Evolutionary conservation across 352 stramenopile species (phyloP), one percentile per base, ranked within the genome.

Genomic region (Phytophthora podocarpi): DNA sequence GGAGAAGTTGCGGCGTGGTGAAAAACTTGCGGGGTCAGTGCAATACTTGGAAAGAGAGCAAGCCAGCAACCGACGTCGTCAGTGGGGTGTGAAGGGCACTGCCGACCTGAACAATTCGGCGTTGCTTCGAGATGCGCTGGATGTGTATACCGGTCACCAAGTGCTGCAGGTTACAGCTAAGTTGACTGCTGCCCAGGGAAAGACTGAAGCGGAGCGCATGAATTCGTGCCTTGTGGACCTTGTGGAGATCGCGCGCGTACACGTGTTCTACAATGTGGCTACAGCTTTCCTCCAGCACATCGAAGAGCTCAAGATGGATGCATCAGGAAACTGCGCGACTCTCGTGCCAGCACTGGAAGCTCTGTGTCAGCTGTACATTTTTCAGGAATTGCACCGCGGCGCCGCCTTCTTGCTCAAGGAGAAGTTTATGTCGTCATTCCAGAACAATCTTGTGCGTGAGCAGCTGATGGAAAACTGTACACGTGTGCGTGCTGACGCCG

Each of bases 171-270:
- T 81, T 0, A 78, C 74, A 21, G 59, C 62, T 13, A 78, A 82
- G 48, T 60, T 80, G 54, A 67, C 67, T 23, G 54, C 42, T 11
- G 50, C 65, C 1, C 24, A 65, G 13, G 46, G 59, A 11, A 54
- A 70, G 8, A 86, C 59, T n/a, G 62, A 66, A 3, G 54, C 72
- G 5, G 65, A 86, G 46, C 74, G 75, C 7, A 78, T 74, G 60
- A 88, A 87, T 42, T 72, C 82, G 21, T 96, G 82, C 59, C 82
- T 94, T 34, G 82, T 92, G 12, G 82, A 94, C 10, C 69, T 91
- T 9, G 67, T 95, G 21, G 84, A 92, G 49, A 66, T 78, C 3
- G 80, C 82, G 13, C 80, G 82, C 21, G 79, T 90, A 0, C 82
- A 92, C 46, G 82, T 90, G 21, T 93, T 92, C 66, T 88, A 87